Base-by-base conservation (phyloP, 495 filamentous ascomycete genomes). In the Penicillium chermesinum region DNA sequence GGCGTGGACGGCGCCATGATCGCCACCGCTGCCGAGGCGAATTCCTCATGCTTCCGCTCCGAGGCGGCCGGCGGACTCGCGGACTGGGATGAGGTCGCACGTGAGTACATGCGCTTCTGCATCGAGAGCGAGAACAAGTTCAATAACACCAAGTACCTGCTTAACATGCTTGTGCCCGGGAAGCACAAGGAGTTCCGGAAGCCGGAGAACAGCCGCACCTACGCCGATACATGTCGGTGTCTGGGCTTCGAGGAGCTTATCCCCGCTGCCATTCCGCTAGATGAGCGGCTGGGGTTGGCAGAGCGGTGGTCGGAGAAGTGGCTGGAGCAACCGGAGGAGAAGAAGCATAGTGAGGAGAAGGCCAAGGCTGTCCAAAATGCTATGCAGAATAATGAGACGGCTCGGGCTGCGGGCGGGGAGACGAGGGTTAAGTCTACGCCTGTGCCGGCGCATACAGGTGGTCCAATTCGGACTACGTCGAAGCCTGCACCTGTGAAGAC, bases 1-100 rank as follows among this genome's bases (percentile, higher is more conserved):
- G 85, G 84, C 3, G 88, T 86, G 2, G 93, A 97, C 56, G 93
- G 91, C 12, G 91, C 87, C 39, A 98, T 98, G 93, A 96, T 98
- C 58, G 94, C 93, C 9, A 91, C 86, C 2, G 76, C 86, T 6
- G 93, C 93, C 0, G 93, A 97, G 71, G 72, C 80, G 48, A 97
- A 98, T 54, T 79, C 88, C 15, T 91, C 86, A 37, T 86, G 83
- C 49, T 98, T 97, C 72, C 77, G 85, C 25, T 53, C 72, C 2
- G 64, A 76, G 21, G 80, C 72, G 0, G 79, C 85, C 21, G 87
- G 86, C 1, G 84, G 85, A 2, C 57, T 84, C 13, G 67, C 76
- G 8, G 72, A 77, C 0, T 97, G 91, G 91, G 61, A 67, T 33
- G 84, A 89, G 16, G 79, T 93, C 2, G 88, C 86, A 2, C 69